Conservation (phyloP, 2,329 filamentous ascomycete genomes). For the Nannizziopsis barbatae region DNA sequence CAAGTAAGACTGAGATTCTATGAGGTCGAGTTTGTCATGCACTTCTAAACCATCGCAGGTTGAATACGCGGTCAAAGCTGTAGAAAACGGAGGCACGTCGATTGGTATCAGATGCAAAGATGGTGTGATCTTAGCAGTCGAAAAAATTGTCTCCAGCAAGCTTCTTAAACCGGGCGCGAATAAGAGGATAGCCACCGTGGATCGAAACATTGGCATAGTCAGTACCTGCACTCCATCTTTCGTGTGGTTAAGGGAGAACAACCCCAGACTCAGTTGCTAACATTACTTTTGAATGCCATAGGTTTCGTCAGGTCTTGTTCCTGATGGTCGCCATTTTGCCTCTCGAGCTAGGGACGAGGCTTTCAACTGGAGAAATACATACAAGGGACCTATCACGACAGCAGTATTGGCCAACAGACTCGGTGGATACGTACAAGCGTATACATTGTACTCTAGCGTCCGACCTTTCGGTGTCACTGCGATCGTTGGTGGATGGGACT, state of each 20-base stretch:
- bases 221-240: conserved; percentile 32
- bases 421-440: conserved; percentile 91
- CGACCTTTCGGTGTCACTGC: conserved; percentile 93
- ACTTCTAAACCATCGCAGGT: conserved; percentile 35
- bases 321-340: conserved; percentile 90
- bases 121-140: conserved; percentile 86
- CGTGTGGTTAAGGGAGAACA: neutral
- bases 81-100: conserved; percentile 93
- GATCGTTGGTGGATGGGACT: conserved; percentile 89
- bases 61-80: conserved; percentile 97
- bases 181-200: conserved; percentile 91
- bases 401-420: conserved; percentile 82
- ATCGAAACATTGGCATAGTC: conserved; percentile 88
- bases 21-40: neutral
- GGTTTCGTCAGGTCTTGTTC: conserved; percentile 89
- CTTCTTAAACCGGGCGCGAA: conserved; percentile 90
- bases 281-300: conserved; percentile 29
- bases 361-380: conserved; percentile 76
- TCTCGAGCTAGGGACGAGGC: conserved; percentile 91
- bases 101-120: conserved; percentile 96
- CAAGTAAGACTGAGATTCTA: conserved; percentile 48
- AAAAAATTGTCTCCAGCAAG: conserved; percentile 94
- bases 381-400: conserved; percentile 88
- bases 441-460: conserved; percentile 94
- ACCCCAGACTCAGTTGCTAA: too few species aligned